phyloP scores from a whole-genome alignment of 768 basidiomycete genomes.

The Pilatotrama ljubarskyi region DNA sequence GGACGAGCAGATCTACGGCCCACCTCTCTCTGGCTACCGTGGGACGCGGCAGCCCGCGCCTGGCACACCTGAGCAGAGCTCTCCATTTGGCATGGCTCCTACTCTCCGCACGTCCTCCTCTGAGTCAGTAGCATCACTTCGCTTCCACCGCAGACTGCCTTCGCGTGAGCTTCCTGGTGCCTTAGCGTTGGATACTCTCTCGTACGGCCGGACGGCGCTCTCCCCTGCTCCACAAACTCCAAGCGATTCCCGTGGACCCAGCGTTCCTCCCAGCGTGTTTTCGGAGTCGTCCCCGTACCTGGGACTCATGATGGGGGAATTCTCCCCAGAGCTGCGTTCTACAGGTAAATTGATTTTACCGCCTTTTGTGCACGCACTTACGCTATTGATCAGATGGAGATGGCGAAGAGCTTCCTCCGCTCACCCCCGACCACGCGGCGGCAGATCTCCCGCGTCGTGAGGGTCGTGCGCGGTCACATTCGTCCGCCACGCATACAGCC shows the following conservation, averaged over 20 bases:
- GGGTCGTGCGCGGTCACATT: constrained; percentile 1
- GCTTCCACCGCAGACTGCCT: neutral
- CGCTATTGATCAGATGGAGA: neutral
- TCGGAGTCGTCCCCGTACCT: constrained; percentile 7
- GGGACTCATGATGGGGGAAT: neutral
- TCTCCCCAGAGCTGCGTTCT: constrained; percentile 3
- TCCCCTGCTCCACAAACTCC: neutral
- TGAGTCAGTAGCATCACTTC: neutral
- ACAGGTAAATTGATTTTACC: neutral
- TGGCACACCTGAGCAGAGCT: neutral
- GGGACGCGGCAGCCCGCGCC: neutral
- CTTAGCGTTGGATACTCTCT: neutral
- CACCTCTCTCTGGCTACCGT: neutral
- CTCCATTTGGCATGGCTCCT: neutral
- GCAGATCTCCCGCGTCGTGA: neutral
- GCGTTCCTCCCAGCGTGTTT: constrained; percentile 6
- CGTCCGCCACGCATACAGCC: neutral
- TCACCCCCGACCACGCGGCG: neutral
- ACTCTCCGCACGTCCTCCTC: neutral
- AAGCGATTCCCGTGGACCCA: constrained; percentile 4
- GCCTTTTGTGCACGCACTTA: neutral
- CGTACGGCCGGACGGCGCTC: neutral
- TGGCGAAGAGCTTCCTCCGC: constrained; percentile 1
- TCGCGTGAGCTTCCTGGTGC: neutral
- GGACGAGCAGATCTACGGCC: neutral